Conservation (phyloP, 192 early-diverging fungal genomes). For the Podila epicladia region DNA sequence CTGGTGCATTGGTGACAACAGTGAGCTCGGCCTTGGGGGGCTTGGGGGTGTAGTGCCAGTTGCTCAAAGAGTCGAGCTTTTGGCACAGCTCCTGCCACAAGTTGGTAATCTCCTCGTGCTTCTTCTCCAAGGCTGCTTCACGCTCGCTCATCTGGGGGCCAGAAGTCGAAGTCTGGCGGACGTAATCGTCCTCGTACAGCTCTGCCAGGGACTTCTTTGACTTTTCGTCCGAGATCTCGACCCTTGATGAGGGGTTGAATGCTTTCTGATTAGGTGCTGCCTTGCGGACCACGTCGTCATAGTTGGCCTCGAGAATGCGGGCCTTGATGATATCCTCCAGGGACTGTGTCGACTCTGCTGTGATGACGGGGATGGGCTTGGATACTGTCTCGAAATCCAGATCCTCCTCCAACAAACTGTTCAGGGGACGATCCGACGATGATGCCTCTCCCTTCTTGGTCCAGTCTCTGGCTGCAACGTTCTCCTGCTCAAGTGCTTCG, state of each 20-base stretch:
- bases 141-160: slow-evolving; percentile 72
- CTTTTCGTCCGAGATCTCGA: slow-evolving; percentile 88
- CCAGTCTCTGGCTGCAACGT: slow-evolving; percentile 88
- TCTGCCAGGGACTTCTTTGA: slow-evolving; percentile 90
- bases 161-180: slow-evolving; percentile 64
- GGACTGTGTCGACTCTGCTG: slow-evolving; percentile 86
- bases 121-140: slow-evolving; percentile 76
- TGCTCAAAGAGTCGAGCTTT: slow-evolving; percentile 92
- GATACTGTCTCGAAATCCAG: slow-evolving; percentile 90
- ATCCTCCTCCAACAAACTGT: slow-evolving; percentile 94
- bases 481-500: slow-evolving; percentile 85
- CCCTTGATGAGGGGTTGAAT: slow-evolving; percentile 75
- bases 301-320: slow-evolving; percentile 88
- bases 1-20: slow-evolving; percentile 80
- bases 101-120: slow-evolving; percentile 83
- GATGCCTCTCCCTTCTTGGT: slow-evolving; percentile 88
- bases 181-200: slow-evolving; percentile 91
- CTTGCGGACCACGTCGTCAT: slow-evolving; percentile 95
- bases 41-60: slow-evolving; percentile 94
- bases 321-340: slow-evolving; percentile 95
- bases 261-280: slow-evolving; percentile 76
- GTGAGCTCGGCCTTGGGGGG: slow-evolving; percentile 80
- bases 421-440: slow-evolving; percentile 83
- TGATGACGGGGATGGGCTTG: slow-evolving; percentile 95
- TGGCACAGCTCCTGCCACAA: slow-evolving; percentile 83